These are phyloP conservation scores for Trifolium repens DNA, from an alignment of 306 rosid genomes.

Conservation along the genomic window DNA sequence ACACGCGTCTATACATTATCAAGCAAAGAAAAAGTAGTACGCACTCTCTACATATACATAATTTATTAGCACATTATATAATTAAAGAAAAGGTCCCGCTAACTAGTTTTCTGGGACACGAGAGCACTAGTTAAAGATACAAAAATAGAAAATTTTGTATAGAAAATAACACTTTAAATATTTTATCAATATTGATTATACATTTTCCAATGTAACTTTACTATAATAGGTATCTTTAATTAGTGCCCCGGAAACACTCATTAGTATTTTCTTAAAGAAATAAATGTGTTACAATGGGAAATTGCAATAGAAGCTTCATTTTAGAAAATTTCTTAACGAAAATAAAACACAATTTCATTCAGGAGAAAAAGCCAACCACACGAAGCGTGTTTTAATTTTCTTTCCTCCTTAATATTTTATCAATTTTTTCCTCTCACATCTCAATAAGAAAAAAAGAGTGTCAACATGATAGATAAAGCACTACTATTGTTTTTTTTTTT, in stretches of 20 bases:
- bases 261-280: no score
- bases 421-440: background rate
- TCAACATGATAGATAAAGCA: no score
- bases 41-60: background rate
- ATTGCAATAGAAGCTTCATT: conserved; percentile 60
- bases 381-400: conserved; percentile 39
- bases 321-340: background rate
- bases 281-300: conserved; percentile 15
- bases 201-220: no score
- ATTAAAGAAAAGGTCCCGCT: background rate
- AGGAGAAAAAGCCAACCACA: conserved; percentile 24
- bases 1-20: conserved; percentile 45
- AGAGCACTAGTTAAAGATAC: no score
- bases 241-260: no score
- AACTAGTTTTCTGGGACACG: no score
- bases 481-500: no score
- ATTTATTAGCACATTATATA: no score
- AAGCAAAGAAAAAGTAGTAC: conserved; percentile 1
- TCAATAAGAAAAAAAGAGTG: background rate
- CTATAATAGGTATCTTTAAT: no score
- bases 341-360: background rate
- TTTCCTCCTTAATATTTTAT: background rate
- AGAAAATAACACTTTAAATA: no score
- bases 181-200: no score
- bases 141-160: no score